Evolutionary conservation across 2,329 filamentous ascomycete genomes (phyloP), one percentile per base, ranked within the genome.

Genomic region (Acarospora socialis): DNA sequence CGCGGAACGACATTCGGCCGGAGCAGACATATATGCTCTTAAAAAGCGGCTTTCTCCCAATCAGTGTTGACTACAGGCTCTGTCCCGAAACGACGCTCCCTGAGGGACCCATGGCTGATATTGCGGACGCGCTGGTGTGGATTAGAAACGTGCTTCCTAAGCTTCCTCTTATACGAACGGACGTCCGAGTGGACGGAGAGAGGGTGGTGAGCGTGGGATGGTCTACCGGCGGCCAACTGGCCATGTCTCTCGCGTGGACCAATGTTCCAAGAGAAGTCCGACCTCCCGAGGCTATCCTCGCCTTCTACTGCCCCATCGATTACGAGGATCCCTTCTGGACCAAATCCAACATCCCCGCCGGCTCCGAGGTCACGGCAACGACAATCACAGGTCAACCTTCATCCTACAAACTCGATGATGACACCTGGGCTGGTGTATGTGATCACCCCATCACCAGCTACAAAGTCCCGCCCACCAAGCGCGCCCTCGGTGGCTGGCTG

Each of bases 21-120:
- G 29, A 50, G 3, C 64, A 68, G 33, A 57, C 50, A 0, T 30
- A 43, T 4, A 35, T 46, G 1, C 49, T 68, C 0, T 46, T 66
- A 0, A 36, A 46, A 1, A 30, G 44, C 4, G 58, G 60, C 0
- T 51, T 68, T 22, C 43, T 68, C 2, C 61, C 65, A 0, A 44
- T 70, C 7, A 63, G 58, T 37, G 32, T 68, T 1, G 65, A 69
- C 41, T 65, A 68, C 37, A 48, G 63, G 0, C 53, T 70, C 1
- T 68, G 64, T 34, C 66, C 65, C 0, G 61, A 68, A 25, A 49
- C 56, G 2, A 58, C 46, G 12, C 41, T 70, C 3, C 28, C 52
- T 3, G 55, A 63, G 2, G 66, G 66, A 0, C 54, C 66, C 0
- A 57, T 69, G 44, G 39, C 41, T 3, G 66, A 69, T 39, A 50